Evolutionary conservation across 495 filamentous ascomycete genomes (phyloP).

Genomic region (Collariella sp.): DNA sequence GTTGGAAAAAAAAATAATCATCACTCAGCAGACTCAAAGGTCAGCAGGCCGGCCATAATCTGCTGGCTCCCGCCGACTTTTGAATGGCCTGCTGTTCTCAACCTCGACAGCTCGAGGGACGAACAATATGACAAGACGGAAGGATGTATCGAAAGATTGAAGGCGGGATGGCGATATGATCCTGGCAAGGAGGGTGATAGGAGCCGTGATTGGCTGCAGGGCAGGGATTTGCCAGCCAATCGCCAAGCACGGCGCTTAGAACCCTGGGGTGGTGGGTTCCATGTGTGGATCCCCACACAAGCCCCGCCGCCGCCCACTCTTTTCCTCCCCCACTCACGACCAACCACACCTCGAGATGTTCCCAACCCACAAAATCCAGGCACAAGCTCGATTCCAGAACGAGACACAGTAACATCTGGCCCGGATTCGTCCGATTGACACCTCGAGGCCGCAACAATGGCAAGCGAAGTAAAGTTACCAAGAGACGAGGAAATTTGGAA

Average conservation of each 20-base stretch:
- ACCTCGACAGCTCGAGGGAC: not conserved
- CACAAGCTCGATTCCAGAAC: not conserved
- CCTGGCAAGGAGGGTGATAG: constrained; percentile 24
- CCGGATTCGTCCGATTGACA: not conserved
- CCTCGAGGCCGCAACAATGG: not conserved
- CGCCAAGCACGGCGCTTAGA: constrained; percentile 27
- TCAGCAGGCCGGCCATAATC: too few species aligned
- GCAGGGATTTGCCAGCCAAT: constrained; percentile 25
- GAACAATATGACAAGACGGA: constrained; percentile 25
- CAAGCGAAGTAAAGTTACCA: not conserved
- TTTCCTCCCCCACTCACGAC: constrained; percentile 2
- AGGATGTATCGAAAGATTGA: constrained; percentile 18
- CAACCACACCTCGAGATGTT: constrained; percentile 13
- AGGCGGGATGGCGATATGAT: constrained; percentile 20
- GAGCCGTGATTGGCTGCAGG: constrained; percentile 23
- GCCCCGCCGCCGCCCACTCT: constrained; percentile 10
- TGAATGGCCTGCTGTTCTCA: constrained; percentile 5
- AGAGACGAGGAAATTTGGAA: not conserved
- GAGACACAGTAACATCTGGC: not conserved
- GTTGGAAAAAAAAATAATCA: too few species aligned
- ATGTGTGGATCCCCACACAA: constrained; percentile 5
- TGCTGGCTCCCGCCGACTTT: not conserved
- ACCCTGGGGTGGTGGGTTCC: constrained; percentile 7
- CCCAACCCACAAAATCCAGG: not conserved
- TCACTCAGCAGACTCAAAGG: too few species aligned